phyloP scores from a whole-genome alignment of 805 yeast genomes.

The Yamadazyma laniorum region DNA sequence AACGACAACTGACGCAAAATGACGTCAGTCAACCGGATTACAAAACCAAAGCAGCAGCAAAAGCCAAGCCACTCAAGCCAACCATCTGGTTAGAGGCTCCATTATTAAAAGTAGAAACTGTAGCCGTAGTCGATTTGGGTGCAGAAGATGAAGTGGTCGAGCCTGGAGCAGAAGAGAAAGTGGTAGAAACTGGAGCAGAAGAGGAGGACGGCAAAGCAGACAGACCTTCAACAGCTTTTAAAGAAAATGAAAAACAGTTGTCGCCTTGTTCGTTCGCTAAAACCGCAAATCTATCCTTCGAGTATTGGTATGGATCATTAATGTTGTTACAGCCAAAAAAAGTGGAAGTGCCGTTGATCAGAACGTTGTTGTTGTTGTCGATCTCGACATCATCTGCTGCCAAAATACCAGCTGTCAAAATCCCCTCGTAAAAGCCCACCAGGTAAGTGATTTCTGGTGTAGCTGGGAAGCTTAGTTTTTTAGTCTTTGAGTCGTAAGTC shows the following conservation, averaged over 20 bases:
- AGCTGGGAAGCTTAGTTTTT: not conserved
- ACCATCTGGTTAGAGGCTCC: slow-evolving; percentile 10
- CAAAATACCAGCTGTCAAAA: slow-evolving; percentile 3
- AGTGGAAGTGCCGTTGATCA: slow-evolving; percentile 17
- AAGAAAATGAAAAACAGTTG: not conserved
- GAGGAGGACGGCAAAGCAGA: slow-evolving; percentile 11
- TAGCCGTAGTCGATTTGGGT: slow-evolving; percentile 6
- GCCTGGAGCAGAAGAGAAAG: slow-evolving; percentile 16
- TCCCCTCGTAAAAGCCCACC: not conserved
- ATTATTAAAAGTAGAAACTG: slow-evolving; percentile 10
- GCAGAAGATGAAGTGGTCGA: slow-evolving; percentile 6
- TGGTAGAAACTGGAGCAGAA: slow-evolving; percentile 16
- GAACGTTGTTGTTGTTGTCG: slow-evolving; percentile 16
- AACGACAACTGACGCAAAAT: too few relatives aligned
- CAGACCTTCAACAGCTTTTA: slow-evolving; percentile 1
- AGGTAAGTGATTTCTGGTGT: slow-evolving; percentile 3
- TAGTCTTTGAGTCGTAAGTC: slow-evolving; percentile 1
- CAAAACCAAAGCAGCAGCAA: slow-evolving; percentile 10
- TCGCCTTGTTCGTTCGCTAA: not conserved
- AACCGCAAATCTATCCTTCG: slow-evolving; percentile 9
- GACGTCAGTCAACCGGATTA: too few relatives aligned
- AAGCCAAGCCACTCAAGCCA: slow-evolving; percentile 13
- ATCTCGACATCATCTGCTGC: slow-evolving; percentile 4
- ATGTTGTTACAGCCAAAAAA: slow-evolving; percentile 28
- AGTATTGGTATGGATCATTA: slow-evolving; percentile 28